Evolutionary conservation across 192 early-diverging fungal species (phyloP), one percentile per base, ranked within the genome.

Genomic region (Martensiomyces pterosporus): DNA sequence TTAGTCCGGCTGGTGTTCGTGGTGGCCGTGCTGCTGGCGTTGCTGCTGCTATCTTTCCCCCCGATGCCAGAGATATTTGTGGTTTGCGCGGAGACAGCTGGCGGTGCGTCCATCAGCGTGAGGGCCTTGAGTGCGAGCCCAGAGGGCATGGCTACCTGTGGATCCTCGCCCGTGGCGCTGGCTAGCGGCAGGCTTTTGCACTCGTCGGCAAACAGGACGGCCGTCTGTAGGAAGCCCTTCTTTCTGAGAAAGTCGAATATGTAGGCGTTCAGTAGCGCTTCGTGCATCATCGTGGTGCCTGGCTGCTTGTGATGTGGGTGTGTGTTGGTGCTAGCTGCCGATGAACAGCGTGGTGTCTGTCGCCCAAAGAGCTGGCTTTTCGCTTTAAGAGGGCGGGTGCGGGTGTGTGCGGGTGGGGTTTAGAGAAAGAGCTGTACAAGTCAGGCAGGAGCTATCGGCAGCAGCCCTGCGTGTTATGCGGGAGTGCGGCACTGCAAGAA

Each of bases 171-270:
- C n/a, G 58, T 29, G 14, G 25, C 35, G 4, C 47, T 33, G 8
- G 37, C 41, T 22, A 68, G 42, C 35, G 57, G 57, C 35, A 68
- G 29, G 32, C 39, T 33, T 17, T 56, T 51, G 64, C 70, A 67
- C 48, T 74, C 70, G 17, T 61, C 58, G 39, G 48, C 55, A 50
- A 74, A 66, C 13, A 34, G n/a, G 1, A 57, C 45, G 2, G 63
- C 63, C 1, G 70, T 57, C 18, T 50, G 45, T 21, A 51, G 34
- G 23, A 51, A 67, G 23, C 71, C 64, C 25, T 35, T 47, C 43
- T 62, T 62, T 39, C 56, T 62, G 26, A 74, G 40, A 44, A 43
- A 74, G 39, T 74, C 71, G 24, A 63, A 67, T 23, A 74, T 39
- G 36, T 74, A 74, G 15, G 64, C 64, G 56, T 66, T 67, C 32